Evolutionary conservation across 1,139 yeast species (phyloP).

Genomic region (Geotrichum bryndzae): DNA sequence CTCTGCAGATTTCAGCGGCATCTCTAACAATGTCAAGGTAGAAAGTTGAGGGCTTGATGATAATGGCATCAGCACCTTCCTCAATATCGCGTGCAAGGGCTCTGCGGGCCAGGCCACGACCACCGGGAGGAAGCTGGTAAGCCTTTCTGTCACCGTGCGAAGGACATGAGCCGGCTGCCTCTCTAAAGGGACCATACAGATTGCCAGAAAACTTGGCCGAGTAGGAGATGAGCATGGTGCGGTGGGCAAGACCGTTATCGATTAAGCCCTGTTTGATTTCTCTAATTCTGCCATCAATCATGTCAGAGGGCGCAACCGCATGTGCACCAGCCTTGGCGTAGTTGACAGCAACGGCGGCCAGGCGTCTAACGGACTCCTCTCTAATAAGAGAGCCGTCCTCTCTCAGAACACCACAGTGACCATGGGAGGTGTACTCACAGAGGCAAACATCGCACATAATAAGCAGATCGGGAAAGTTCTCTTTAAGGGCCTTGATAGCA

Average conservation of each 20-base stretch:
- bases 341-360: constrained; percentile 92
- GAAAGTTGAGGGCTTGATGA: constrained; percentile 95
- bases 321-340: constrained; percentile 95
- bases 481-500: constrained; percentile 59
- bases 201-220: constrained; percentile 91
- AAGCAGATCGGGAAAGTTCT: constrained; percentile 71
- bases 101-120: constrained; percentile 88
- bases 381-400: constrained; percentile 84
- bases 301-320: constrained; percentile 95
- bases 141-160: constrained; percentile 86
- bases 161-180: constrained; percentile 92
- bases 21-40: constrained; percentile 86
- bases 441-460: constrained; percentile 93
- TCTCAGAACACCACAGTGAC: constrained; percentile 88
- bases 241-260: constrained; percentile 79
- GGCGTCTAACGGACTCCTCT: constrained; percentile 66
- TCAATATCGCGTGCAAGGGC: constrained; percentile 78
- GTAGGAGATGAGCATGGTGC: constrained; percentile 84
- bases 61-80: constrained; percentile 95
- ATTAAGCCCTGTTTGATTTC: constrained; percentile 85
- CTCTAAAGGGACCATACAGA: constrained; percentile 95
- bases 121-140: constrained; percentile 91
- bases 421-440: constrained; percentile 94
- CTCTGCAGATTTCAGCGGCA: constrained; percentile 73
- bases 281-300: constrained; percentile 92